phyloP scores from a whole-genome alignment of 148 eudicot genomes.

The Persicaria tinctoria region DNA sequence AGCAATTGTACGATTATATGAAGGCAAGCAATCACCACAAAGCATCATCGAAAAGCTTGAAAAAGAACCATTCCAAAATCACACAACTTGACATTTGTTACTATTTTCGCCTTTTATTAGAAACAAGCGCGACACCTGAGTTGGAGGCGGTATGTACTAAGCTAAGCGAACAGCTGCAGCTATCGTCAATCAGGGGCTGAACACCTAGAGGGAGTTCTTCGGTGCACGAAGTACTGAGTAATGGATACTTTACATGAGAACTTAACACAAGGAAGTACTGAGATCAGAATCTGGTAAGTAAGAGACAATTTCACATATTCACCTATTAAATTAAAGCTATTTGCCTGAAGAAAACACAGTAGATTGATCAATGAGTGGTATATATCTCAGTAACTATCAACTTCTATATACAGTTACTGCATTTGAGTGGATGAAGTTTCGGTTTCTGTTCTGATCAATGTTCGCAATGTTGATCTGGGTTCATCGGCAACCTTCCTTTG shows the following conservation, averaged over 20 bases:
- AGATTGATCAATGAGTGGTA: neutral
- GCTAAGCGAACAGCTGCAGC: neutral
- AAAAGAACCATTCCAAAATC: neutral
- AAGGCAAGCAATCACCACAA: too few species aligned
- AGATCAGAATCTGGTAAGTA: neutral
- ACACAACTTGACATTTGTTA: neutral
- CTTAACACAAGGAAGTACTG: neutral
- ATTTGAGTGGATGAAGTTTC: slow-evolving; percentile 7
- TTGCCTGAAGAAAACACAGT: neutral
- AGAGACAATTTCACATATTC: neutral
- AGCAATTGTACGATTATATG: too few species aligned
- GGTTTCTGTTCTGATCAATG: slow-evolving; percentile 11
- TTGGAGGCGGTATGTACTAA: neutral
- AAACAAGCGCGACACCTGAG: neutral
- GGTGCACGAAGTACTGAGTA: neutral
- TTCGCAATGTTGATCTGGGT: slow-evolving; percentile 7
- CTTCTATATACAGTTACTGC: slow-evolving; percentile 12
- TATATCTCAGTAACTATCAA: neutral
- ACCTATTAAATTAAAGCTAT: slow-evolving; percentile 1
- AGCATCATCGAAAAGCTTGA: too few species aligned
- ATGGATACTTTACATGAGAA: neutral
- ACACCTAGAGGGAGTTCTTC: too few species aligned
- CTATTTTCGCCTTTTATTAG: neutral
- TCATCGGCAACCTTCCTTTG: slow-evolving; percentile 7
- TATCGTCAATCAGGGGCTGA: too few species aligned